Evolutionary conservation across 1,284 basidiomycete genomes (phyloP), one percentile per base, ranked within the genome.

Genomic region (Fomitopsis betulina): DNA sequence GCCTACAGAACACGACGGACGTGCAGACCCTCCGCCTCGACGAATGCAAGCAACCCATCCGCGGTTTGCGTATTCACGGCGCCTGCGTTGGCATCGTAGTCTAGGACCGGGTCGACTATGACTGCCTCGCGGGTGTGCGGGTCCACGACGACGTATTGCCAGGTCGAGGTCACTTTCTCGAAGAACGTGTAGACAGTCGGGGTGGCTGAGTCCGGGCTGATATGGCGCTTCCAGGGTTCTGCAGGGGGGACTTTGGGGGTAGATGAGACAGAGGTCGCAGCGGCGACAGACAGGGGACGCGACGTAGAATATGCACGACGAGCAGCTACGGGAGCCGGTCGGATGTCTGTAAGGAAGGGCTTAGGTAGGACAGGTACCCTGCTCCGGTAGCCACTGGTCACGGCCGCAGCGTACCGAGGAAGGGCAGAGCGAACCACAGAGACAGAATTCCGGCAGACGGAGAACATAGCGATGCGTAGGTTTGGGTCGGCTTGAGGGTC

Each of bases 101-200:
- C 73, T 8, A 76, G 66, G 5, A 76, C 75, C 13, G 73, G 66
- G 60, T 76, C 73, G 56, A 76, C 72, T 19, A 77, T 62, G 45
- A 69, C 70, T 4, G 72, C 69, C 21, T 75, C 67, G 38, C 60
- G 62, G 2, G 72, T 72, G 25, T 60, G 58, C 2, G 71, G 70
- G 54, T 76, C 74, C 0, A 63, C 68, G 17, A 75, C 68, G 23
- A 78, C 45, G 62, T 76, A 76, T 61, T 76, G 75, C 72, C 72
- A 73, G 38, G 72, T 73, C 10, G 67, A 69, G 6, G 72, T 72
- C 10, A 60, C 67, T 37, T 65, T 66, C 60, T 73, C 71, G 52
- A 72, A 72, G 65, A 73, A 73, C 3, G 68, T 66, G 55, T 63
- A 67, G 19, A 72, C 67, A 23, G 61, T 67, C 15, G 71, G 70